Percentiles rank a stretch among this genome's conserved stretches.
Evolutionary conservation across 305 asterid species (phyloP).

Genomic region (Fraxinus velutina): DNA sequence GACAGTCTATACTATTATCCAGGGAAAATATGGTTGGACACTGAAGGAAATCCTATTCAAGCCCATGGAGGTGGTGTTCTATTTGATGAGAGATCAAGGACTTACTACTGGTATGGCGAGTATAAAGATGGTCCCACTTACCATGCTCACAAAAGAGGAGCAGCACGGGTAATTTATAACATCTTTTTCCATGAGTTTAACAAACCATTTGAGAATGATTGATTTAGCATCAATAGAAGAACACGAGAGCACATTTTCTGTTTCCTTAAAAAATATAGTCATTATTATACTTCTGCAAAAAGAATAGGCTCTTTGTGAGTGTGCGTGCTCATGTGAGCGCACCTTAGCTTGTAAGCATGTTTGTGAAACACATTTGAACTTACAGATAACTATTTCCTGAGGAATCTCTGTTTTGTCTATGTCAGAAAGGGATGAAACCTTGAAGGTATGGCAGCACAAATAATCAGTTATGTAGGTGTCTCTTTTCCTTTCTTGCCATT

Average conservation of each 20-base stretch:
- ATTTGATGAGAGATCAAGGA: slow-evolving; percentile 58
- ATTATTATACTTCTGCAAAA: neutral
- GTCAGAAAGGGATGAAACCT: neutral
- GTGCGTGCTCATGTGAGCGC: neutral
- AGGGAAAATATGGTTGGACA: slow-evolving; percentile 88
- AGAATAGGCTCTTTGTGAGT: neutral
- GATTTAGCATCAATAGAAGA: neutral
- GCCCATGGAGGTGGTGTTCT: slow-evolving; percentile 97
- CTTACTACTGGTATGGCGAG: slow-evolving; percentile 96
- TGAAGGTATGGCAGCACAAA: neutral
- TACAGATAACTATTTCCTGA: neutral
- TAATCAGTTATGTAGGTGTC: neutral
- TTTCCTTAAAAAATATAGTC: neutral
- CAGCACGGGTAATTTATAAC: slow-evolving; percentile 72
- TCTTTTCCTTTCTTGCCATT: neutral
- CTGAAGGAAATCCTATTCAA: slow-evolving; percentile 88
- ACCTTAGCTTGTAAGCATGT: neutral
- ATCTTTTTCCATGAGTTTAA: neutral
- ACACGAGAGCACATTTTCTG: neutral
- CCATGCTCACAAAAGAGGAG: slow-evolving; percentile 85
- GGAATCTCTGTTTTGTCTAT: neutral
- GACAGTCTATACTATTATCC: slow-evolving; percentile 63
- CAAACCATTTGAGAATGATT: neutral
- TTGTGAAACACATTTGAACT: neutral
- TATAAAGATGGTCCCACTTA: slow-evolving; percentile 95